A percentile compares a stretch with the other conserved stretches of the same genome.
These are phyloP conservation scores for Aspergillus fijiensis DNA, from an alignment of 2,329 filamentous ascomycete species.

Conservation along the genomic window DNA sequence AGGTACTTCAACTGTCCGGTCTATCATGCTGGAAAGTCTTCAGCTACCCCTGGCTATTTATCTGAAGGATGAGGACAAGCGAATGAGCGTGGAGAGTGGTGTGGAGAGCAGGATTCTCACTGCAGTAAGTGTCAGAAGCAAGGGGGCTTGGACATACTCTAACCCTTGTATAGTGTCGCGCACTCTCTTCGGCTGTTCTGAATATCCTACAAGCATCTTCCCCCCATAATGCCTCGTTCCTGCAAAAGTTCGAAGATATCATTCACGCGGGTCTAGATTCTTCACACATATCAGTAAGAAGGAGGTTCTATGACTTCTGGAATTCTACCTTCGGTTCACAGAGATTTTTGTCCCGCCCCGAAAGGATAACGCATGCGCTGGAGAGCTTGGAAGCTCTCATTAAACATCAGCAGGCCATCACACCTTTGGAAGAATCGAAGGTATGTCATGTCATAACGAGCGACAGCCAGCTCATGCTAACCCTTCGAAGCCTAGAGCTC, in stretches of 20 bases:
- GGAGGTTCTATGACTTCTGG: constrained; percentile 62
- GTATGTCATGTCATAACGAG: neutral
- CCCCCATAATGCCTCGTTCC: constrained; percentile 29
- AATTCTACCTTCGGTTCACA: constrained; percentile 66
- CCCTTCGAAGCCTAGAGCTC: neutral
- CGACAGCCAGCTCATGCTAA: constrained; percentile 1
- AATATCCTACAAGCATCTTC: constrained; percentile 32
- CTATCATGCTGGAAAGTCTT: constrained; percentile 58
- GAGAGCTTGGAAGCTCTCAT: constrained; percentile 58
- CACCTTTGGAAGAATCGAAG: constrained; percentile 36
- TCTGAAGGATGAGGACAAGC: constrained; percentile 33
- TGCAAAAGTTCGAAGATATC: constrained; percentile 55
- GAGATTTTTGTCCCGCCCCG: constrained; percentile 63
- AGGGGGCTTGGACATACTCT: constrained; percentile 15
- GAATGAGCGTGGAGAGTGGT: constrained; percentile 28
- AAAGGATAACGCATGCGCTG: constrained; percentile 62
- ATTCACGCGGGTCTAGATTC: constrained; percentile 56
- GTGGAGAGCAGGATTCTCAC: constrained; percentile 34
- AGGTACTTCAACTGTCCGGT: constrained; percentile 52
- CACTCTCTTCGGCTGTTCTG: constrained; percentile 32
- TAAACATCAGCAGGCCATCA: constrained; percentile 51
- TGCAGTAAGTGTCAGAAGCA: constrained; percentile 33
- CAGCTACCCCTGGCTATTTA: constrained; percentile 49
- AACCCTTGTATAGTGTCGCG: constrained; percentile 31
- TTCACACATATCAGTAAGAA: constrained; percentile 51